Base-by-base conservation (phyloP, 1,284 basidiomycete genomes). In the Papiliotrema flavescens region DNA sequence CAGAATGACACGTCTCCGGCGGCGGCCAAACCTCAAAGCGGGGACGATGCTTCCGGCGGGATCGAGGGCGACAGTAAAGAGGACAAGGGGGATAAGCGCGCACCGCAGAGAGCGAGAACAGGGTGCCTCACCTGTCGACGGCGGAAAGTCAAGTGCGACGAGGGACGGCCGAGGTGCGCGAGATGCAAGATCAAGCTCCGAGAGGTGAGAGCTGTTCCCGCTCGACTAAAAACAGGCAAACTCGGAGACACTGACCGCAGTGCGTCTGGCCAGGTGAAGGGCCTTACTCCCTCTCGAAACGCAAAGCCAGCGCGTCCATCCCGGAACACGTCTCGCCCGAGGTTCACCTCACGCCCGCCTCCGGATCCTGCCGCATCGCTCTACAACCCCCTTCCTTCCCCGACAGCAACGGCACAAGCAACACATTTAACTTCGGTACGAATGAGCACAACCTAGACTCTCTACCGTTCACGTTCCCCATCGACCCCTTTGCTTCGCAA, bases 131-230 rank as follows among this genome's bases (percentile, higher is more conserved):
- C 39, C 20, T 40, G 39, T 15, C 15, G 39, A 17, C 17, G 39
- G 39, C 15, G 39, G 39, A 40, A 24, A 22, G 28, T 74, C 45
- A 71, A 72, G 51, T 74, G 72, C 47, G 67, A 70, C 45, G 71
- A 74, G 57, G 56, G 55, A 17, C 51, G 61, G 34, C 71, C 71
- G 8, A 47, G 55, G 1, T 74, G 71, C 54, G 63, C 63, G 28
- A 69, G 66, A 37, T 66, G 68, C 44, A 57, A 58, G 47, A 69
- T 70, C 32, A 66, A 66, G 36, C 53, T 54, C 14, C 56, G 68
- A 28, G 63, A 66, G 55, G 68, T 69, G 50, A 54, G 64, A 57
- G 5, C 32, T 24, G 24, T 2, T 14, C 19, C 9, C 23, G 32
- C 20, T 26, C 49, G 13, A 20, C 34, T 46, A 14, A n/a, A n/a